Conservation (phyloP, 768 basidiomycete genomes). For the Kwoniella sp. region DNA sequence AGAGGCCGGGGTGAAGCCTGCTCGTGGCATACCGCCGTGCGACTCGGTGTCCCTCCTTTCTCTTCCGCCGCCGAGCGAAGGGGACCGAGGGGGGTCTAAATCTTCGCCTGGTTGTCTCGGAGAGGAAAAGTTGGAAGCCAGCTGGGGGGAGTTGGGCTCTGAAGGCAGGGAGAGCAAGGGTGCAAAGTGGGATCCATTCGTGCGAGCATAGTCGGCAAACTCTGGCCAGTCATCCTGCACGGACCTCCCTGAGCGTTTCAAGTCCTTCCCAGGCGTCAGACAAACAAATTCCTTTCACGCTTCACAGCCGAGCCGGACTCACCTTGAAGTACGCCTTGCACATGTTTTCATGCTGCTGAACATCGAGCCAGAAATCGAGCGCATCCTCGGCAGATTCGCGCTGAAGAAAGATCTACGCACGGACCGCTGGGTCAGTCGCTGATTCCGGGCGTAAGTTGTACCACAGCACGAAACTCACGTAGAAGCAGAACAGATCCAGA, state of each 20-base stretch:
- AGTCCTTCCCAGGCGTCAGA: constrained; percentile 55
- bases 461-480: constrained; percentile 57
- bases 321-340: constrained; percentile 95
- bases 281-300: not conserved
- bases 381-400: constrained; percentile 94
- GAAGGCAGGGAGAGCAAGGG: constrained; percentile 64
- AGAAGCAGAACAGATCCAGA: constrained; percentile 98
- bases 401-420: constrained; percentile 77
- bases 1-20: constrained; percentile 12
- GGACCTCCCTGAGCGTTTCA: constrained; percentile 85
- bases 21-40: constrained; percentile 17
- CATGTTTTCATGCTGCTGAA: constrained; percentile 97
- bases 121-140: not conserved
- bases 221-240: constrained; percentile 98
- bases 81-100: not conserved
- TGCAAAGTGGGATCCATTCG: constrained; percentile 88
- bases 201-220: constrained; percentile 89
- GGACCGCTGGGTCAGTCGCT: constrained; percentile 4
- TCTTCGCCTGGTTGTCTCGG: not conserved
- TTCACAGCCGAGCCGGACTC: constrained; percentile 1
- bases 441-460: too few relatives aligned
- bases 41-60: constrained; percentile 45
- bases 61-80: constrained; percentile 7
- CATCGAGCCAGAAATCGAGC: constrained; percentile 97
- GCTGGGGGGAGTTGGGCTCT: constrained; percentile 1